Base-by-base conservation (phyloP, 176 grass and related monocot genomes). In the Oryza rufipogon region DNA sequence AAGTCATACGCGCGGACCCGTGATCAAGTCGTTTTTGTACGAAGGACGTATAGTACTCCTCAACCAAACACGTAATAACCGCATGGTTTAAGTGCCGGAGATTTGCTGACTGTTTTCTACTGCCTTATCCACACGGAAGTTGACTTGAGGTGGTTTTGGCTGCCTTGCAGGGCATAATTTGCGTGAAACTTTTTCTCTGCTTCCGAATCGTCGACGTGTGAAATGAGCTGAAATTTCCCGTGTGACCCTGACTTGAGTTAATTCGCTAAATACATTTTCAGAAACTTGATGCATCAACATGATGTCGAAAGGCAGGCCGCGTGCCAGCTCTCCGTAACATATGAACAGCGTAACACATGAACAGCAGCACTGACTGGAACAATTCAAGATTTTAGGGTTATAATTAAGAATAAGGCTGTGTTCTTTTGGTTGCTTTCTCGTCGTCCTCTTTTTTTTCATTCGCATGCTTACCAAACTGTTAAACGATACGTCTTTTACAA, bases 101-200 rank as follows among this genome's bases (percentile, higher is more conserved):
- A 23, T 61, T 61, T 63, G 33, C 2, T 13, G 13, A 9, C n/a
- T 22, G 8, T n/a, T 69, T 58, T 45, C 11, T 14, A 7, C 13
- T 81, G 25, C 64, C 71, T 63, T 47, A 38, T 70, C 85, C 38
- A 70, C 49, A 87, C 49, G 64, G 26, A 81, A 75, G 36, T 15
- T 45, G 70, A 68, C 61, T 44, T 36, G 32, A 76, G 22, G 48
- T 38, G n/a, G 1, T 68, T 4, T 3, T 69, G 33, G 17, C 45
- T 15, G 7, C 25, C 0, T 71, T 19, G 15, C 25, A 8, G 42
- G 19, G 41, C n/a, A 60, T 60, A n/a, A 7, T 65, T 64, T 64
- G 2, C 3, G 5, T 56, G 16, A 58, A 58, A 20, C 25, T 51
- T 19, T 25, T 19, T 25, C 3, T 32, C 17, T 52, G 13, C 71